A percentile compares a stretch with the other conserved stretches of the same genome.
Conservation (phyloP, 164 flowering plant species). For the Paratinospora sagittata region DNA sequence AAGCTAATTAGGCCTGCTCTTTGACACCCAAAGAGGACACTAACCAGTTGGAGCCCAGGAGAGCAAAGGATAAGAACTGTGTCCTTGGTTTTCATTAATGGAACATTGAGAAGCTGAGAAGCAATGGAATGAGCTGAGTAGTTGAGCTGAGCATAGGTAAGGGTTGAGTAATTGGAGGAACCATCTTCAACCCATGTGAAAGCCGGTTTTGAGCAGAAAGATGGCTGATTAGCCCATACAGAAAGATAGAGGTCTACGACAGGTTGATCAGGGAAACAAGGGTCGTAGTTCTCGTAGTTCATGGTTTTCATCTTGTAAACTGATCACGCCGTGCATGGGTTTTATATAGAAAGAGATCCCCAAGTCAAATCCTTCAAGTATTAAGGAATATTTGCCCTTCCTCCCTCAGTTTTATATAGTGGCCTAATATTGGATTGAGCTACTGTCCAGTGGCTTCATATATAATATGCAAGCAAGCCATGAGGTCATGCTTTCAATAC, state of each 20-base stretch:
- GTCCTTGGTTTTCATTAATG: slow-evolving; percentile 42
- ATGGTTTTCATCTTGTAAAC: neutral
- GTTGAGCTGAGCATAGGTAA: slow-evolving; percentile 48
- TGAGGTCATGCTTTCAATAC: too few species aligned
- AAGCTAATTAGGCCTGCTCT: slow-evolving; percentile 59
- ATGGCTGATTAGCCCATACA: slow-evolving; percentile 50
- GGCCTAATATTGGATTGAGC: too few species aligned
- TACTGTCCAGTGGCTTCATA: too few species aligned
- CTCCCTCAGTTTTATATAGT: too few species aligned
- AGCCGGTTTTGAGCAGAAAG: slow-evolving; percentile 53
- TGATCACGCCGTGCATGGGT: slow-evolving; percentile 4
- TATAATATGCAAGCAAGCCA: too few species aligned
- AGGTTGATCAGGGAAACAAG: slow-evolving; percentile 70
- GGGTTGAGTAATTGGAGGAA: slow-evolving; percentile 10
- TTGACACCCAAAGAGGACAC: slow-evolving; percentile 59
- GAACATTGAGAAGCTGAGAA: slow-evolving; percentile 22
- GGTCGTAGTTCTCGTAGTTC: slow-evolving; percentile 60
- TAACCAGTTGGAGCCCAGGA: slow-evolving; percentile 63
- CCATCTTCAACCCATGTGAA: slow-evolving; percentile 57
- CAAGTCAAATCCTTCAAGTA: neutral
- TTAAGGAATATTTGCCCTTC: too few species aligned
- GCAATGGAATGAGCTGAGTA: slow-evolving; percentile 37
- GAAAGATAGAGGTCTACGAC: slow-evolving; percentile 65
- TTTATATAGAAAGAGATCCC: slow-evolving; percentile 6
- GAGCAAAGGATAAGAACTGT: slow-evolving; percentile 50